Conservation (phyloP, 805 yeast species). For the Candida railenensis region DNA sequence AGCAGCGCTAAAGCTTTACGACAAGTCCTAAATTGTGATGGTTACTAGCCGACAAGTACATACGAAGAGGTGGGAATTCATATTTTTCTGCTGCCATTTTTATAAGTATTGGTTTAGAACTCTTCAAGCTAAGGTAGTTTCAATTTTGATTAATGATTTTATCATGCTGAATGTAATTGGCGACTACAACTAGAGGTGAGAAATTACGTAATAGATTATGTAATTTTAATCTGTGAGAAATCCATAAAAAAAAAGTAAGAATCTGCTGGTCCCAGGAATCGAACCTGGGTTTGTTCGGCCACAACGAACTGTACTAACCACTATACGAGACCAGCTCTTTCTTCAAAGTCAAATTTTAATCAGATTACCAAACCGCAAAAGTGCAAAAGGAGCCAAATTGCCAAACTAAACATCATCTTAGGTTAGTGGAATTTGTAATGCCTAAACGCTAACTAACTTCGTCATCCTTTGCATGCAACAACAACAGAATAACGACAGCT, state of each 20-base stretch:
- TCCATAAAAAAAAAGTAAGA: constrained; percentile 17
- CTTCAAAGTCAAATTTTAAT: too few species aligned
- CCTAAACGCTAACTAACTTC: too few species aligned
- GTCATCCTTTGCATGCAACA: too few species aligned
- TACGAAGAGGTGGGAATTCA: constrained; percentile 20
- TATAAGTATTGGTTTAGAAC: background rate
- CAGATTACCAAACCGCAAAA: too few species aligned
- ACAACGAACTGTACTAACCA: constrained; percentile 50
- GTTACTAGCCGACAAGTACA: constrained; percentile 10
- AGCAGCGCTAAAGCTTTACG: too few species aligned
- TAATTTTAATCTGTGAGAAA: background rate
- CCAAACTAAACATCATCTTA: too few species aligned
- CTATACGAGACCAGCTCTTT: constrained; percentile 40
- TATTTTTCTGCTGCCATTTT: constrained; percentile 12
- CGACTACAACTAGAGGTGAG: background rate
- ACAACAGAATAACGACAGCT: too few species aligned
- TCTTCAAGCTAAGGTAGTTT: background rate
- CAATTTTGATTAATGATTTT: background rate
- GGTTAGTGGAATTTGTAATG: too few species aligned
- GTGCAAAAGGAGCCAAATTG: too few species aligned
- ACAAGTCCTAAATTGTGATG: background rate
- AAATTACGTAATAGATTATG: background rate
- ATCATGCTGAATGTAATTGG: constrained; percentile 5
- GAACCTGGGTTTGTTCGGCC: constrained; percentile 52
- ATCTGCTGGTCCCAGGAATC: constrained; percentile 54